A percentile compares a stretch with the other conserved stretches of the same genome.
phyloP scores from a whole-genome alignment of 129 eudicot species.

The Dittrichia graveolens region DNA sequence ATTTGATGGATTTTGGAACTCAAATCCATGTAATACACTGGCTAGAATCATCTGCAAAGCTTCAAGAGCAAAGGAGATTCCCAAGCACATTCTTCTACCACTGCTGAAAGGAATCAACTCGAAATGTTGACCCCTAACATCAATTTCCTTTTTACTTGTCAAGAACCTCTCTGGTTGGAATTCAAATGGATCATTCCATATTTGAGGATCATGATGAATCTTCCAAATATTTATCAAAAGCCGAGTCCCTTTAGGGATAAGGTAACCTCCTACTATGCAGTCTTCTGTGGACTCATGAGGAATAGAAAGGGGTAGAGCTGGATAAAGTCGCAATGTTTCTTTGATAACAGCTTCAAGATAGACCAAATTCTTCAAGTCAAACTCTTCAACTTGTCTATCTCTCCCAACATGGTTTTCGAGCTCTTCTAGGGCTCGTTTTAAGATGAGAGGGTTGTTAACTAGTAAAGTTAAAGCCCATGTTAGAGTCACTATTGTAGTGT shows the following conservation, averaged over 20 bases:
- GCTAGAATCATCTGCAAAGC: constrained; percentile 30
- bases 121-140: constrained; percentile 34
- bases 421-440: constrained; percentile 24
- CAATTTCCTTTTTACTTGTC: constrained; percentile 2
- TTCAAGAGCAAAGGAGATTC: constrained; percentile 21
- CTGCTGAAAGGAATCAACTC: constrained; percentile 36
- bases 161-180: constrained; percentile 39
- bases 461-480: constrained; percentile 38
- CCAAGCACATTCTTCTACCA: constrained; percentile 33
- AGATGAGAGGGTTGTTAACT: constrained; percentile 24
- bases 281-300: constrained; percentile 32
- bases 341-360: constrained; percentile 34
- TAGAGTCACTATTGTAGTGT: constrained; percentile 11
- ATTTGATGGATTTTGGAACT: constrained; percentile 23
- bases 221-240: constrained; percentile 30
- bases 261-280: constrained; percentile 35
- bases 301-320: constrained; percentile 14
- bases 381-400: constrained; percentile 25
- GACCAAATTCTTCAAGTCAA: constrained; percentile 23
- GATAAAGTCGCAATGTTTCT: constrained; percentile 34
- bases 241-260: constrained; percentile 33
- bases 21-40: constrained; percentile 18
- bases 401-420: constrained; percentile 29
- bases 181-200: constrained; percentile 27
- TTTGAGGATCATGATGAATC: constrained; percentile 32